Evolutionary conservation across 768 basidiomycete genomes (phyloP).

Genomic region (Agaricus blazei): DNA sequence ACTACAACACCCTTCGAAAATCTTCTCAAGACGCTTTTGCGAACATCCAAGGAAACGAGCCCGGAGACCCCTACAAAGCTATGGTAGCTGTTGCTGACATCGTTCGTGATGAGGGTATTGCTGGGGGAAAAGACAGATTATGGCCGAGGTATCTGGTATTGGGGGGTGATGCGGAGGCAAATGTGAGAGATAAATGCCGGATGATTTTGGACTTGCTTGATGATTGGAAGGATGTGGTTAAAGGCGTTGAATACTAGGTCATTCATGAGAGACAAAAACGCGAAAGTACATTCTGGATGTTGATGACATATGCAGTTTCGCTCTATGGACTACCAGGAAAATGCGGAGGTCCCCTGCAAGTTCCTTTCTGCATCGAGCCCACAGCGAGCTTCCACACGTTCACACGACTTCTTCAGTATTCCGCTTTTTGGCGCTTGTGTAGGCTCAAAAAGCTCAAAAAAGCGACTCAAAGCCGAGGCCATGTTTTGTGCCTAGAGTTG

Average conservation of each 20-base stretch:
- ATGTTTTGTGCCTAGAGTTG: no score
- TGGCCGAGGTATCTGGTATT: conserved; percentile 25
- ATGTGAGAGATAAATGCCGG: conserved; percentile 45
- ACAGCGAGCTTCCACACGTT: no score
- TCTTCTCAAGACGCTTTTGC: conserved; percentile 24
- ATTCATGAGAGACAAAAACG: not conserved
- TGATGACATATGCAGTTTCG: no score
- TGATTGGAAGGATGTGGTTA: conserved; percentile 49
- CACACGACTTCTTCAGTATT: no score
- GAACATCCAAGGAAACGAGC: conserved; percentile 38
- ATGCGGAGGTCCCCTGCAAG: no score
- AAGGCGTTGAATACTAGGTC: conserved; percentile 32
- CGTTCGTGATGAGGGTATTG: conserved; percentile 43
- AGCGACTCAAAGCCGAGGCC: no score
- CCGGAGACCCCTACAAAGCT: conserved; percentile 55
- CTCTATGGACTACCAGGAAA: no score
- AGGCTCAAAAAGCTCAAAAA: no score
- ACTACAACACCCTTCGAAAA: conserved; percentile 41
- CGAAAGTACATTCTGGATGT: not conserved
- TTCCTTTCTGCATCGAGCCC: no score
- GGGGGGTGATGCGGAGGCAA: conserved; percentile 44
- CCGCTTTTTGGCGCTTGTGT: no score
- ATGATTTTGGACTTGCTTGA: conserved; percentile 41
- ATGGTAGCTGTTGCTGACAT: conserved; percentile 47
- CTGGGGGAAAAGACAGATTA: conserved; percentile 14